Evolutionary conservation across 768 basidiomycete species (phyloP), one percentile per base, ranked within the genome.

Genomic region (Ramaria sp.): DNA sequence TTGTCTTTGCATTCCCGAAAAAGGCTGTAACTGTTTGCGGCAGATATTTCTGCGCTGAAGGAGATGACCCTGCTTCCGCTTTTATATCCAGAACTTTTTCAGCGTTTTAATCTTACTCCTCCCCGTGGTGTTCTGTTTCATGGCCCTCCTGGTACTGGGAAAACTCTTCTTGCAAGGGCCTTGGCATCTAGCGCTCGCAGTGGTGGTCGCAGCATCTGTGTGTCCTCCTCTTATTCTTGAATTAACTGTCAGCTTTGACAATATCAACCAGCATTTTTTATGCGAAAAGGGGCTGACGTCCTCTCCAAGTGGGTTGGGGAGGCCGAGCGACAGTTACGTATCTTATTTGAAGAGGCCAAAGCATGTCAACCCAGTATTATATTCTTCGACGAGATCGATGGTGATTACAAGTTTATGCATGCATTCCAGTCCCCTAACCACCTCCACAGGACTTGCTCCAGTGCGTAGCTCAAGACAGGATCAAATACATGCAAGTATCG

Each of bases 221-320:
- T 49, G 88, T 34, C 3, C 8, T 34, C 1, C 13, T 13, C 32
- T 8, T n/a, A n/a, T n/a, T 13, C 32, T 34, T 2, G 13, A 13
- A 9, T 34, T 34, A 34, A 34, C 32, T 8, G 13, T 34, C 8
- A 34, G 32, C 32, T 13, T n/a, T 34, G 32, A 34, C 32, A 34
- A 20, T 49, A 50, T 20, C 20, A 25, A 15, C 0, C 60, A 94
- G 93, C 96, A 1, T 99, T 99, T 74, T 99, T 95, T 76, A 98
- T 99, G 96, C 85, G 96, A 48, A 99, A 99, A 70, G 96, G 96
- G 18, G 96, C 96, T 32, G 96, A 99, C 68, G 90, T 88, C 60
- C 75, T 98, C 27, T 94, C 92, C 6, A 99, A 99, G 71, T 99
- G 95, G 95, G 96, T 99, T 12, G 96, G 96, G 50, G 96, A 99